These are phyloP conservation scores for Ophiosphaerella korrae DNA, from an alignment of 2,329 filamentous ascomycete species.

Conservation along the genomic window DNA sequence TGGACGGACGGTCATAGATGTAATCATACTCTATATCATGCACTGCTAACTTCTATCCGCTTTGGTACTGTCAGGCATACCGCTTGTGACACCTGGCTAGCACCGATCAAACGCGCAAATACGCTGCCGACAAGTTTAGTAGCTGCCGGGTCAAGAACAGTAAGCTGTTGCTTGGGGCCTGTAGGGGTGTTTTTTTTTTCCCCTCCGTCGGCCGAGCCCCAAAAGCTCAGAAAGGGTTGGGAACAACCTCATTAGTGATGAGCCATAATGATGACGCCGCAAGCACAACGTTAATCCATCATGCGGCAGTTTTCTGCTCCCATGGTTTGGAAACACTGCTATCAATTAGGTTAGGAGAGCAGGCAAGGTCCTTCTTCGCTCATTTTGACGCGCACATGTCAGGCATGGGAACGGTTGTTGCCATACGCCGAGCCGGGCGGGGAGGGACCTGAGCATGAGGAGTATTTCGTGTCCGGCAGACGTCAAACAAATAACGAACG, in stretches of 20 bases:
- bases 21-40: neutral
- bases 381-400: constrained; percentile 25
- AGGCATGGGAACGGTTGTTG: constrained; percentile 24
- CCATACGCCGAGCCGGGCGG: constrained; percentile 23
- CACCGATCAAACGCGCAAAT: neutral
- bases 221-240: constrained; percentile 8
- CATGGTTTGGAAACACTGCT: neutral
- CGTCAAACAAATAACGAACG: constrained; percentile 19
- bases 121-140: constrained; percentile 1
- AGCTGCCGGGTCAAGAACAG: constrained; percentile 1
- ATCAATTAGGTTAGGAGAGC: neutral
- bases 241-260: constrained; percentile 28
- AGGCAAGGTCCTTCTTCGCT: neutral
- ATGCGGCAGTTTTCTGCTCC: neutral
- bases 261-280: constrained; percentile 26
- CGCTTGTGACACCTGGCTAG: constrained; percentile 4
- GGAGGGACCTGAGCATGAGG: constrained; percentile 6
- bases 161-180: constrained; percentile 4
- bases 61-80: constrained; percentile 7
- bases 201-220: constrained; percentile 32
- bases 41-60: constrained; percentile 11
- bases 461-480: constrained; percentile 10
- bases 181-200: constrained; percentile 1
- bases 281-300: constrained; percentile 7
- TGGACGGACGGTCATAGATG: neutral